Conservation (phyloP, 352 stramenopile species). For the Pythium myriotylum region DNA sequence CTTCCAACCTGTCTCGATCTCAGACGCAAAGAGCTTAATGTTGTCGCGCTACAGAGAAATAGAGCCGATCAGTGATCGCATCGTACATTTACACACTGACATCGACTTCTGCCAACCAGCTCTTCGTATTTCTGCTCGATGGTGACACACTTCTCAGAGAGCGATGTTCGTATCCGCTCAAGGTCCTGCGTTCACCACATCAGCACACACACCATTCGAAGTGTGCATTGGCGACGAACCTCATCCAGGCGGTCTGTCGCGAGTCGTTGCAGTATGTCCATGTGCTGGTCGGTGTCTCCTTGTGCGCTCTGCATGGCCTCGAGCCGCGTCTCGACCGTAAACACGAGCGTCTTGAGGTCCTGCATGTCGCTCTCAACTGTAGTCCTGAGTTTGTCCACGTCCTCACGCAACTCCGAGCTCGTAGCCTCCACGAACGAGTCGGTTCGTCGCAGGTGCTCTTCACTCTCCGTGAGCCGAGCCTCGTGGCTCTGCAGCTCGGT, state of each 20-base stretch:
- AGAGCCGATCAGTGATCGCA: not conserved
- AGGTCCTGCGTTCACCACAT: conserved; percentile 40
- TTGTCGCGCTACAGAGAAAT: conserved; percentile 6
- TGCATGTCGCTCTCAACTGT: conserved; percentile 42
- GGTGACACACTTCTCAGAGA: conserved; percentile 61
- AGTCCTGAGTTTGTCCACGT: conserved; percentile 26
- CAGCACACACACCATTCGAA: not conserved
- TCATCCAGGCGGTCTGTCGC: conserved; percentile 49
- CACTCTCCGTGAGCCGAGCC: conserved; percentile 31
- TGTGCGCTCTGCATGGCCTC: conserved; percentile 44
- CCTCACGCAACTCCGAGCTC: conserved; percentile 34
- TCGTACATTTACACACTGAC: not conserved
- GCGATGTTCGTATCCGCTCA: conserved; percentile 46
- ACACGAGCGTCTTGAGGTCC: conserved; percentile 56
- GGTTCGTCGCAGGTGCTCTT: conserved; percentile 46
- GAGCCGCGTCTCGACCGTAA: conserved; percentile 42
- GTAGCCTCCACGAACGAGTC: conserved; percentile 46
- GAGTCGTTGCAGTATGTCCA: conserved; percentile 45
- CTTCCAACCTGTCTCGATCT: conserved; percentile 25
- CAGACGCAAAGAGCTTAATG: conserved; percentile 18
- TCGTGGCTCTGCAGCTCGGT: conserved; percentile 44
- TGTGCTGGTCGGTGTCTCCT: conserved; percentile 37
- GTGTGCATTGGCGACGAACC: conserved; percentile 21
- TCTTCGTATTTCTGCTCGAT: conserved; percentile 47
- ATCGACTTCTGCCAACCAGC: conserved; percentile 30